Evolutionary conservation across 2,329 filamentous ascomycete species (phyloP), one percentile per base, ranked within the genome.

Genomic region (Pezicula rhizophila): DNA sequence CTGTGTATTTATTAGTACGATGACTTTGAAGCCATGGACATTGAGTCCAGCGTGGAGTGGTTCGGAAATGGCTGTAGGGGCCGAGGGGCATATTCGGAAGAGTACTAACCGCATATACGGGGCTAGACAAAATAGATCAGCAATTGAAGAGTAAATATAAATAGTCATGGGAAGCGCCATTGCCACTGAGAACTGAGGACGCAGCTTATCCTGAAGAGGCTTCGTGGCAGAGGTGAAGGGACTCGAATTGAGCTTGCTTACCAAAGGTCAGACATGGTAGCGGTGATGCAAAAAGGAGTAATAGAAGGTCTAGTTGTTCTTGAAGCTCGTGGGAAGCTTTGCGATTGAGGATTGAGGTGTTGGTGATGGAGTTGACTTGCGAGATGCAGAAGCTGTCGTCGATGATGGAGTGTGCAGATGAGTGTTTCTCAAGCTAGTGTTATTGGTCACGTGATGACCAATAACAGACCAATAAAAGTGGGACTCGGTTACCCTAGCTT

Each of bases 61-160:
- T 51, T 55, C 39, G 49, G 49, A 52, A 38, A 44, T 51, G 49
- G 53, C 39, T 51, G 58, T 54, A 57, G 34, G 47, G 35, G 25
- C 47, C 45, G 34, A 38, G 14, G 18, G 31, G n/a, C n/a, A 42
- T 49, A 34, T 45, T 48, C 33, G 46, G 57, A 23, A 23, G 48
- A 20, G 50, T 66, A 96, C 92, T 89, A 83, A 97, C 93, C 81
- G 93, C 89, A 79, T 97, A 99, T 68, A 95, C 92, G 76, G 92
- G 92, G 79, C 92, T 99, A 64, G 56, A 67, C 50, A 50, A 55
- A 57, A 54, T 18, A 49, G 47, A 68, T 82, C 68, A 81, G 78
- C 68, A 70, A 41, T 47, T 47, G 51, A 25, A 50, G 40, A 37
- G 34, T 46, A 45, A 42, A 31, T 14, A 37, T 14, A 23, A 14